Percentiles rank a stretch among this genome's conserved stretches.
Evolutionary conservation across 331 rosid species (phyloP).

Genomic region (Acacia concinna): DNA sequence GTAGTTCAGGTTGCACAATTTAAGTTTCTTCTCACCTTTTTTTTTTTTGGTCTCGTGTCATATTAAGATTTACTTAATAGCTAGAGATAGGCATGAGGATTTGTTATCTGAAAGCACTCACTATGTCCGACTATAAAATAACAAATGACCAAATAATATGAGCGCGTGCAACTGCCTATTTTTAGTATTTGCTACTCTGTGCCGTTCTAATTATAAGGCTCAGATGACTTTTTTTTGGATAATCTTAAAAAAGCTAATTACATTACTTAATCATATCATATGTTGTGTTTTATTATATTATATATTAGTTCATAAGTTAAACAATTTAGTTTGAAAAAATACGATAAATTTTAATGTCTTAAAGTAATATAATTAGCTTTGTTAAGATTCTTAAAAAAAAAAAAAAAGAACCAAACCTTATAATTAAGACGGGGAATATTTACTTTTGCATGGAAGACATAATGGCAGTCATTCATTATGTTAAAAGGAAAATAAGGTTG

Average conservation of each 20-base stretch:
- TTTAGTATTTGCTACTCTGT: background rate
- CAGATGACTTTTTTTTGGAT: too few relatives aligned
- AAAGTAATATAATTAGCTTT: too few relatives aligned
- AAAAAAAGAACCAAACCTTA: too few relatives aligned
- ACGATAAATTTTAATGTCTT: too few relatives aligned
- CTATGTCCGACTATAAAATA: background rate
- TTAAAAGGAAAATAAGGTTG: background rate
- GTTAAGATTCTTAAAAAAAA: too few relatives aligned
- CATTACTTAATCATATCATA: too few relatives aligned
- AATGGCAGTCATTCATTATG: background rate
- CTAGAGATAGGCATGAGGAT: background rate
- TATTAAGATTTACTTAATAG: constrained; percentile 1
- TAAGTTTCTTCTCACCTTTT: background rate
- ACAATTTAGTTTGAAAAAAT: too few relatives aligned
- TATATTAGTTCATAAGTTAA: too few relatives aligned
- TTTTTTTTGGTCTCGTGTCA: background rate
- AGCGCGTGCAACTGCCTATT: background rate
- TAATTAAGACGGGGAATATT: too few relatives aligned
- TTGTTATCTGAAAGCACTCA: background rate
- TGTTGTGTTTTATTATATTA: too few relatives aligned
- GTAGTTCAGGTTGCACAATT: constrained; percentile 28
- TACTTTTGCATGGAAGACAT: background rate
- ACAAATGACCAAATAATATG: background rate
- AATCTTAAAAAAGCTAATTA: too few relatives aligned
- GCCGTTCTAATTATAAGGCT: too few relatives aligned